Evolutionary conservation across 805 yeast species (phyloP).

Genomic region (Brettanomyces nanus): DNA sequence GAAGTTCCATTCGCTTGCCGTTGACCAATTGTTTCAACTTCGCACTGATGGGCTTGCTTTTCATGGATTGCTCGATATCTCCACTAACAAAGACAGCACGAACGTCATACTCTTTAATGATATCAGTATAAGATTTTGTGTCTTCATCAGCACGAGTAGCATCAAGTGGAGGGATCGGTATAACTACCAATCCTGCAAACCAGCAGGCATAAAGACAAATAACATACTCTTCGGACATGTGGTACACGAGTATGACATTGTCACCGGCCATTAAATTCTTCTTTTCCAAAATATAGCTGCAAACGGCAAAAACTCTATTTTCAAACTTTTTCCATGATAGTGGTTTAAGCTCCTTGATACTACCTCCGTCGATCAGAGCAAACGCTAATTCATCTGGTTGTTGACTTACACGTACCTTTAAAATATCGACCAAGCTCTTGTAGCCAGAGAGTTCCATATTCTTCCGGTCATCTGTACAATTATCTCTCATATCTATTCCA

Average conservation of each 20-base stretch:
- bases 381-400: constrained; percentile 80
- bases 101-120: constrained; percentile 65
- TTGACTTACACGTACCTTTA: constrained; percentile 68
- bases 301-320: constrained; percentile 63
- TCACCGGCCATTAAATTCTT: constrained; percentile 59
- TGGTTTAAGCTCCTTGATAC: constrained; percentile 39
- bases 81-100: constrained; percentile 67
- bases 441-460: constrained; percentile 66
- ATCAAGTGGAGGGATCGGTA: constrained; percentile 70
- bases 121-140: constrained; percentile 51
- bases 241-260: constrained; percentile 71
- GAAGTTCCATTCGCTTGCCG: constrained; percentile 23
- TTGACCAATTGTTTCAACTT: constrained; percentile 40
- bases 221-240: constrained; percentile 79
- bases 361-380: constrained; percentile 30
- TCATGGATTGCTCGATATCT: constrained; percentile 63
- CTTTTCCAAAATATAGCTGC: constrained; percentile 62
- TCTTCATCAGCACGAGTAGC: constrained; percentile 58
- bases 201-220: constrained; percentile 84
- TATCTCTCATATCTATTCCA: constrained; percentile 68
- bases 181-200: constrained; percentile 66
- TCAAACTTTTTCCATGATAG: constrained; percentile 81
- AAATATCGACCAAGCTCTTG: constrained; percentile 57
- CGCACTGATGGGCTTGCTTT: constrained; percentile 56
- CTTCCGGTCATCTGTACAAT: constrained; percentile 71